These are phyloP conservation scores for Aechmea fasciata DNA, from an alignment of 176 grass and related monocot genomes.

Conservation along the genomic window DNA sequence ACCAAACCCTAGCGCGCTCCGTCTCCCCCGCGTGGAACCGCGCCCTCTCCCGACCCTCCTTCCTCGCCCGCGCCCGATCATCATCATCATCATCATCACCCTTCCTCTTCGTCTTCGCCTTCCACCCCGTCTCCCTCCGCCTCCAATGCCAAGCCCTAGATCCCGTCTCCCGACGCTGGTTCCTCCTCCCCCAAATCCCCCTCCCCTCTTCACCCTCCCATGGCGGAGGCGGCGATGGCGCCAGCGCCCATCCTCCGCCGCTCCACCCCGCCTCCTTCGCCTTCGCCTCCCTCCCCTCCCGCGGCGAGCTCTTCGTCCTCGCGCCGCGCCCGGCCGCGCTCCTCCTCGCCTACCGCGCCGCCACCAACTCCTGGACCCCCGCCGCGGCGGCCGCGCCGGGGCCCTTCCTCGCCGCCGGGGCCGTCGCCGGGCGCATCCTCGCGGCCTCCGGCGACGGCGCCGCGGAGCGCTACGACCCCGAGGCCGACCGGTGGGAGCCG, in stretches of 20 bases:
- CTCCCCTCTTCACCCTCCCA: slow-evolving; percentile 16
- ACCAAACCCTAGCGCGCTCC: slow-evolving; percentile 75
- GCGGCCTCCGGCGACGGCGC: slow-evolving; percentile 17
- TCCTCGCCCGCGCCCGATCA: slow-evolving; percentile 21
- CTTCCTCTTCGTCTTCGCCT: slow-evolving; percentile 79
- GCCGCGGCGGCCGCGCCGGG: slow-evolving; percentile 13
- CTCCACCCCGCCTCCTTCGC: slow-evolving; percentile 46
- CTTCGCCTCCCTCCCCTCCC: slow-evolving; percentile 38
- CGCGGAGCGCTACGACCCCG: slow-evolving; percentile 24
- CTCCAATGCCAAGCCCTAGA: slow-evolving; percentile 95
- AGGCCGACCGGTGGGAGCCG: slow-evolving; percentile 26
- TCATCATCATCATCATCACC: slow-evolving; percentile 35
- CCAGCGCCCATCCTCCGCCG: slow-evolving; percentile 8
- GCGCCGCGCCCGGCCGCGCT: slow-evolving; percentile 25
- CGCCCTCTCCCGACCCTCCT: slow-evolving; percentile 45
- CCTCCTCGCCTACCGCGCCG: slow-evolving; percentile 19
- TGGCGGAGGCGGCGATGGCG: neutral
- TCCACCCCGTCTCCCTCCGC: slow-evolving; percentile 53
- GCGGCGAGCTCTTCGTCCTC: slow-evolving; percentile 88
- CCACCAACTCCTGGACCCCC: slow-evolving; percentile 21
- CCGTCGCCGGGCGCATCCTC: slow-evolving; percentile 21
- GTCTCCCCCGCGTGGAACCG: slow-evolving; percentile 89
- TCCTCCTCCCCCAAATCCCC: slow-evolving; percentile 68
- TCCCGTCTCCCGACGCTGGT: slow-evolving; percentile 50
- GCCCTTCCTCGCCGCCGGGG: slow-evolving; percentile 20